Percentiles rank a stretch among this genome's conserved stretches.
phyloP scores from a whole-genome alignment of 441 rosid genomes.

The Populus hybrid region DNA sequence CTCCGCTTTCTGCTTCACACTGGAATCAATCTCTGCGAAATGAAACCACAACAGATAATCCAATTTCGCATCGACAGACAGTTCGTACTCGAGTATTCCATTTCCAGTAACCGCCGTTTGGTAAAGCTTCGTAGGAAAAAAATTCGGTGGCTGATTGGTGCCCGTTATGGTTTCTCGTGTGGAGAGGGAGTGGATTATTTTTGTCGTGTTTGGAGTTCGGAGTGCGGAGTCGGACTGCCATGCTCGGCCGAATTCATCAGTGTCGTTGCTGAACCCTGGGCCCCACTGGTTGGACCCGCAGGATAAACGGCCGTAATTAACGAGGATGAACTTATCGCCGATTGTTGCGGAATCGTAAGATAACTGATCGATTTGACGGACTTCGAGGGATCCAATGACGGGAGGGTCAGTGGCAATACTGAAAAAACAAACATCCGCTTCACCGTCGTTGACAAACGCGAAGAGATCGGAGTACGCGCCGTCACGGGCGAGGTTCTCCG shows the following conservation, averaged over 20 bases:
- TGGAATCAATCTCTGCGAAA: conserved; percentile 85
- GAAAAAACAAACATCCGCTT: conserved; percentile 80
- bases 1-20: conserved; percentile 51
- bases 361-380: conserved; percentile 64
- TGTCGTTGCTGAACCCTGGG: conserved; percentile 81
- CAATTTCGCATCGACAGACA: conserved; percentile 77
- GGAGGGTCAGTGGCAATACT: conserved; percentile 97
- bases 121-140: conserved; percentile 86
- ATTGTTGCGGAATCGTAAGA: conserved; percentile 51
- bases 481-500: conserved; percentile 49
- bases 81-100: conserved; percentile 52
- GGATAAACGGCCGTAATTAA: conserved; percentile 80
- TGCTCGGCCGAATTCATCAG: conserved; percentile 73
- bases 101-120: conserved; percentile 60
- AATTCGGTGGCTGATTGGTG: conserved; percentile 67
- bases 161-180: conserved; percentile 44
- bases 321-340: conserved; percentile 51
- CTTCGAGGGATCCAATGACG: conserved; percentile 69
- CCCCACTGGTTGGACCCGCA: conserved; percentile 87
- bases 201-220: conserved; percentile 25
- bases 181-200: conserved; percentile 28
- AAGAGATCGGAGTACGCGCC: conserved; percentile 95
- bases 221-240: conserved; percentile 74
- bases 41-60: conserved; percentile 96
- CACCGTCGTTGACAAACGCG: conserved; percentile 67